Percentiles rank a stretch among this genome's conserved stretches.
Conservation (phyloP, 1,139 yeast genomes). For the Pichia sp. region DNA sequence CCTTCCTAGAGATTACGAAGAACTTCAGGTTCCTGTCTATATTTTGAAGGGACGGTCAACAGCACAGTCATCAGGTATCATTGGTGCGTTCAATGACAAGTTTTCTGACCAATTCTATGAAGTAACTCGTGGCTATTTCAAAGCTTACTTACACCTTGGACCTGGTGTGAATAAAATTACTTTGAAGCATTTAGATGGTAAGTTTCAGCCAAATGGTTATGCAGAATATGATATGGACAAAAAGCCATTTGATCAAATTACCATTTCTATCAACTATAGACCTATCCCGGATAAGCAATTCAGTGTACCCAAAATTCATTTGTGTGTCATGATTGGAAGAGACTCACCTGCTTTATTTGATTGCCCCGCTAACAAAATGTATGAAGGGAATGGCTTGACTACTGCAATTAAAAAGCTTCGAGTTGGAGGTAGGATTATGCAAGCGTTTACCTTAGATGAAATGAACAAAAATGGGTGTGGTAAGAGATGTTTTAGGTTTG, state of each 20-base stretch:
- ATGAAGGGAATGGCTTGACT: constrained; percentile 67
- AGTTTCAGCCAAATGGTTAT: constrained; percentile 25
- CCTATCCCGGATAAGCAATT: constrained; percentile 46
- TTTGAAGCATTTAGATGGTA: constrained; percentile 29
- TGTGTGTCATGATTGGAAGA: constrained; percentile 70
- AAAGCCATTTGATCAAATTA: constrained; percentile 35
- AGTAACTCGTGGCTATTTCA: constrained; percentile 66
- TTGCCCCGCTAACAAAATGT: constrained; percentile 55
- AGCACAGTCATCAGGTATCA: constrained; percentile 31
- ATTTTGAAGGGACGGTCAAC: constrained; percentile 42
- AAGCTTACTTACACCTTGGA: constrained; percentile 58
- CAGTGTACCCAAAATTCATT: constrained; percentile 69
- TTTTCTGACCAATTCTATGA: constrained; percentile 74
- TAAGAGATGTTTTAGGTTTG: constrained; percentile 71
- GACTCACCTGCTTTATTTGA: constrained; percentile 77
- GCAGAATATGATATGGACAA: constrained; percentile 30
- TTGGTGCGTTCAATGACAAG: constrained; percentile 44
- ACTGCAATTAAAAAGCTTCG: constrained; percentile 75
- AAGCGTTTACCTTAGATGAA: constrained; percentile 89
- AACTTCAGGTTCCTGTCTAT: constrained; percentile 43
- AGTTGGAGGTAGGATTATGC: constrained; percentile 86
- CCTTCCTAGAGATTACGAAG: constrained; percentile 31
- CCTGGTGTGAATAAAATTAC: constrained; percentile 55
- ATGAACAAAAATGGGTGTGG: constrained; percentile 80
- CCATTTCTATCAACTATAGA: constrained; percentile 42